Base-by-base conservation (phyloP, 2,329 filamentous ascomycete genomes). In the Xylariaceae sp. region DNA sequence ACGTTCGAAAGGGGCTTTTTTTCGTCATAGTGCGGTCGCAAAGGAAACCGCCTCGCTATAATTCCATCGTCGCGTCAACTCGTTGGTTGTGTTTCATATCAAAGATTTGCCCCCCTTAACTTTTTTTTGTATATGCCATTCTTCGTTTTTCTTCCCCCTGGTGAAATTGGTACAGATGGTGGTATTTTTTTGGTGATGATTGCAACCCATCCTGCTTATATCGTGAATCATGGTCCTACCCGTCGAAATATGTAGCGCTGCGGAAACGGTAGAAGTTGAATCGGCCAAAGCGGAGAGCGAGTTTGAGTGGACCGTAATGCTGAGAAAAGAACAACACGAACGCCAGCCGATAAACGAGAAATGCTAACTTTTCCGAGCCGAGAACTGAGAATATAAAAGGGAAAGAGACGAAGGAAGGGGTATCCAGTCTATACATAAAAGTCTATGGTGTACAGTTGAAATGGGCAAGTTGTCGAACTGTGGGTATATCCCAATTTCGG, bases 341-440 rank as follows among this genome's bases (percentile, higher is more conserved):
- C 67, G 65, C 68, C 67, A 60, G 64, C 62, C 67, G 51, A 51
- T 30, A 65, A 68, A 58, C 51, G 63, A 67, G 62, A 68, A 64
- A 58, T 62, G 65, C 65, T 64, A 67, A 67, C 67, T 66, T 64
- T 71, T 68, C 68, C 67, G 64, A 67, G 61, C 62, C 68, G 62
- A 68, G 56, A 64, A 67, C 54, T 59, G 53, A 59, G 44, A 50
- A 56, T 52, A 53, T 61, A 57, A 66, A 67, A 66, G 57, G 61
- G 57, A 56, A 56, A 58, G 56, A 59, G 60, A 63, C 51, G 60
- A 55, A 56, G 51, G 55, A 61, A 57, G 56, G 69, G 68, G 69
- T 71, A 71, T 71, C 68, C 69, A 70, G 68, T 71, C 69, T 71
- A 71, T 70, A 66, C 60, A 65, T 61, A 64, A 62, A 62, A 59